phyloP scores from a whole-genome alignment of 495 filamentous ascomycete genomes.

The Amniculicola lignicola region DNA sequence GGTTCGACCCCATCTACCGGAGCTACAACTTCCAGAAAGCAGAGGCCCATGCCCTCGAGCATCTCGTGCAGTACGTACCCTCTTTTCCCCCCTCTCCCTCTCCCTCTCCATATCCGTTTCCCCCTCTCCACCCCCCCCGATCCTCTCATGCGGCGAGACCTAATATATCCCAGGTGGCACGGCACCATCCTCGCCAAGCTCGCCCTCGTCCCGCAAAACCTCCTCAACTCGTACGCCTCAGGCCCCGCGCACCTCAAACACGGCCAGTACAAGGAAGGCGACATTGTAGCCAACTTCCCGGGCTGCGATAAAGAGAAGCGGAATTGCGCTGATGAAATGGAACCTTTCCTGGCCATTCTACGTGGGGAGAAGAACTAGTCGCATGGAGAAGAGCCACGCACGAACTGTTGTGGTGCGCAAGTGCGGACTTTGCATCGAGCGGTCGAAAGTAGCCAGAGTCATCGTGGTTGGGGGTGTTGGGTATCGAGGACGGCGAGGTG shows the following conservation, averaged over 20 bases:
- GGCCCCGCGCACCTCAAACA: slow-evolving; percentile 49
- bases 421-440: no score
- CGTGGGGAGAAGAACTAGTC: slow-evolving; percentile 13
- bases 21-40: slow-evolving; percentile 94
- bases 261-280: slow-evolving; percentile 72
- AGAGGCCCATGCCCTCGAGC: slow-evolving; percentile 81
- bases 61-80: slow-evolving; percentile 43
- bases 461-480: no score
- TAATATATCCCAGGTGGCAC: slow-evolving; percentile 76
- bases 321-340: slow-evolving; percentile 69
- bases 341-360: slow-evolving; percentile 36
- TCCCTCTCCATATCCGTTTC: not conserved
- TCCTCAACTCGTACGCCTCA: slow-evolving; percentile 71
- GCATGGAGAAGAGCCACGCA: no score
- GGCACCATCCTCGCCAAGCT: slow-evolving; percentile 91
- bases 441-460: no score
- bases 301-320: slow-evolving; percentile 60
- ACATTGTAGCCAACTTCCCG: slow-evolving; percentile 74
- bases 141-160: slow-evolving; percentile 61
- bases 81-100: not conserved
- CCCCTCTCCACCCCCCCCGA: not conserved
- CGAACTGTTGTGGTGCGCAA: no score
- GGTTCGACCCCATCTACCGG: slow-evolving; percentile 93
- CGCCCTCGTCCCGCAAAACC: slow-evolving; percentile 77
- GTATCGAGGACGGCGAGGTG: no score